These are phyloP conservation scores for Prosopis cineraria DNA, from an alignment of 306 rosid genomes.

Conservation along the genomic window DNA sequence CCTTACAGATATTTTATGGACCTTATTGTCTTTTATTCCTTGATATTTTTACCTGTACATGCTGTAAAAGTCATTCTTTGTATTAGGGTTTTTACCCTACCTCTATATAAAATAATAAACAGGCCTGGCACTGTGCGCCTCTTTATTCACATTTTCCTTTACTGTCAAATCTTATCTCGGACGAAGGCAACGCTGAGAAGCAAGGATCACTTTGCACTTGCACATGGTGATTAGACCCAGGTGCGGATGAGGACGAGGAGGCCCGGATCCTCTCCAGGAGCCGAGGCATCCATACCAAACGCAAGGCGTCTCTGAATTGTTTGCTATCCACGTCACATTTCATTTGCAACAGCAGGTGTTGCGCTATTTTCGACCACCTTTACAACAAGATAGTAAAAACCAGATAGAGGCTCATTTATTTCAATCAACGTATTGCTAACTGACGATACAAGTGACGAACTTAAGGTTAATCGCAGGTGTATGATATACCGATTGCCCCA, in stretches of 20 bases:
- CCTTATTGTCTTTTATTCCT: too few species aligned
- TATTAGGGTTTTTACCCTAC: too few species aligned
- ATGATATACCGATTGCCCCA: slow-evolving; percentile 72
- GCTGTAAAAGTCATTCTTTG: too few species aligned
- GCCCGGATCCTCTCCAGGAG: slow-evolving; percentile 68
- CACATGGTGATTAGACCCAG: neutral
- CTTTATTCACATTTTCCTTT: too few species aligned
- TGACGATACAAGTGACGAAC: too few species aligned
- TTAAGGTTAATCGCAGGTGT: neutral
- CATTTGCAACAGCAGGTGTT: slow-evolving; percentile 71
- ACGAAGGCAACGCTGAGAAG: neutral
- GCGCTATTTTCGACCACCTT: slow-evolving; percentile 97
- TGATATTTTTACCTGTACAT: too few species aligned
- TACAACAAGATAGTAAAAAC: neutral
- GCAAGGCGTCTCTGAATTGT: slow-evolving; percentile 77
- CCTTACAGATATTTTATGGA: too few species aligned
- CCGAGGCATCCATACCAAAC: slow-evolving; percentile 86
- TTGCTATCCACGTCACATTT: slow-evolving; percentile 87
- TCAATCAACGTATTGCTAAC: neutral
- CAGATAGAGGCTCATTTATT: neutral
- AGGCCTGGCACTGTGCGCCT: too few species aligned
- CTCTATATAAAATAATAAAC: too few species aligned
- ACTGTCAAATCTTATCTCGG: too few species aligned
- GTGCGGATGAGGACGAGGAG: slow-evolving; percentile 23
- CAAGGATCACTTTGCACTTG: slow-evolving; percentile 12